These are phyloP conservation scores for Herpetomonas tarakana DNA, from an alignment of 208 protist species.

Conservation along the genomic window DNA sequence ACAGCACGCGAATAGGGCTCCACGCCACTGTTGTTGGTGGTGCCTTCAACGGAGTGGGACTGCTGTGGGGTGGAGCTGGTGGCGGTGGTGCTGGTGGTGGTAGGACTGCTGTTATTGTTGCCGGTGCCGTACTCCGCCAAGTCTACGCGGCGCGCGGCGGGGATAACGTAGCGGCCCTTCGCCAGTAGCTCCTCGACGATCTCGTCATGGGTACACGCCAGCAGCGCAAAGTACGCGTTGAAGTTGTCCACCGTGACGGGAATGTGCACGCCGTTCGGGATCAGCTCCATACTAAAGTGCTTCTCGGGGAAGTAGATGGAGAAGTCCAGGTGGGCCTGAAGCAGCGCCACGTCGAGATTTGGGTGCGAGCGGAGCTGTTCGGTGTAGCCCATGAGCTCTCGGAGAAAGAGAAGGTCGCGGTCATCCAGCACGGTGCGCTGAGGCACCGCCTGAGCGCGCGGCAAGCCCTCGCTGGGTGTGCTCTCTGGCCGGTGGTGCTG, in stretches of 20 bases:
- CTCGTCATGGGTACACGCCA: background rate
- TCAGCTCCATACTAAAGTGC: background rate
- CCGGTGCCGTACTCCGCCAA: too few relatives aligned
- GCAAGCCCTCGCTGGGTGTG: background rate
- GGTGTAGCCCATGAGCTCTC: background rate
- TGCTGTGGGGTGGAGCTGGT: too few relatives aligned
- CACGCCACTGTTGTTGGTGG: too few relatives aligned
- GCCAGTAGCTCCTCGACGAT: background rate
- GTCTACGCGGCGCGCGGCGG: background rate
- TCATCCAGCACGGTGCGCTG: background rate
- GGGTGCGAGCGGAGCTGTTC: background rate
- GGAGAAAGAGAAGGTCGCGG: background rate
- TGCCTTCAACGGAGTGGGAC: too few relatives aligned
- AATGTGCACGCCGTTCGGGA: background rate
- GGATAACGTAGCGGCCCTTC: background rate
- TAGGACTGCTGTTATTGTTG: too few relatives aligned
- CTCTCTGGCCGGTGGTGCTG: background rate
- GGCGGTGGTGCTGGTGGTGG: too few relatives aligned
- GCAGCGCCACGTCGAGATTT: background rate
- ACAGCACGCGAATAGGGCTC: too few relatives aligned
- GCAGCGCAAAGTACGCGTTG: background rate
- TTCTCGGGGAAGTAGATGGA: conserved; percentile 1
- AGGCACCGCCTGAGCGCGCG: background rate
- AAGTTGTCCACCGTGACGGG: background rate
- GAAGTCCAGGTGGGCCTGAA: background rate